phyloP scores from a whole-genome alignment of 768 basidiomycete species.

The Hypholoma sublateritium region DNA sequence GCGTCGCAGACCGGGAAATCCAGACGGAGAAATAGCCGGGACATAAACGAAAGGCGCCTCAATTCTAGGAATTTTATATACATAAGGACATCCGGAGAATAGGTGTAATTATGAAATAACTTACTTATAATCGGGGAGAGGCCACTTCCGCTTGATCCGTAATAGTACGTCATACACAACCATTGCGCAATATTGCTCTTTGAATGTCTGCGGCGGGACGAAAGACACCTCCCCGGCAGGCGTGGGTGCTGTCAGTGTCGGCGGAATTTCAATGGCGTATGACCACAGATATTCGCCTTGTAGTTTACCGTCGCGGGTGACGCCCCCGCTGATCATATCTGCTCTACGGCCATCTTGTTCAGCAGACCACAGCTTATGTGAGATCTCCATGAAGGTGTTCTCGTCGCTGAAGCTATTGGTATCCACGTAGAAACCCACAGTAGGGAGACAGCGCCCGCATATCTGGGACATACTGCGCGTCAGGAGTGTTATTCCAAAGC shows the following conservation, averaged over 20 bases:
- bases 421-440: neutral
- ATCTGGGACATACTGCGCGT: neutral
- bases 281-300: neutral
- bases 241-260: neutral
- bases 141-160: neutral
- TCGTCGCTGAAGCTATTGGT: neutral
- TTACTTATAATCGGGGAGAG: neutral
- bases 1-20: slow-evolving; percentile 31
- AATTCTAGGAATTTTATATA: slow-evolving; percentile 21
- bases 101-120: neutral
- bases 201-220: neutral
- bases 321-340: neutral
- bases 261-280: neutral
- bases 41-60: slow-evolving; percentile 30
- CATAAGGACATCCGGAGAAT: neutral
- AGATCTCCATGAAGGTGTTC: neutral
- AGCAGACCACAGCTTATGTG: neutral
- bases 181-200: neutral
- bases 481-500: neutral
- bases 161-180: neutral
- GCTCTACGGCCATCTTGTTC: neutral
- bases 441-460: neutral
- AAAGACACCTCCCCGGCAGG: neutral
- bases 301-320: neutral
- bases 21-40: slow-evolving; percentile 29